Evolutionary conservation across 2,329 filamentous ascomycete genomes (phyloP), one percentile per base, ranked within the genome.

Genomic region (Thermochaetoides dissita): DNA sequence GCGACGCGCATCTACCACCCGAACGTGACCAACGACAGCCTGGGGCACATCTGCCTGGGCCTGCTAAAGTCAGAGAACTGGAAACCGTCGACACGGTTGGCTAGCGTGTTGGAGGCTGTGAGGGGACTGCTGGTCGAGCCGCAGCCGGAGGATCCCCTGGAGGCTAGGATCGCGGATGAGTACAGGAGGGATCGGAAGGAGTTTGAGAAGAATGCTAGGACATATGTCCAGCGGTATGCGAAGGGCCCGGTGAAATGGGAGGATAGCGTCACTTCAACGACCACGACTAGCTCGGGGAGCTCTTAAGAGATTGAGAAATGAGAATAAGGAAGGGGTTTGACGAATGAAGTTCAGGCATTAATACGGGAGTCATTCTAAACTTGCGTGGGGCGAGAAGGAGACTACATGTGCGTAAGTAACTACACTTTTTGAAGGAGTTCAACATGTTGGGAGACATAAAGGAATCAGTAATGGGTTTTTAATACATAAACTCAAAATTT

Each of bases 1-100:
- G 66, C 69, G 51, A 94, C 87, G 40, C 89, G 88, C 64, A 84
- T 94, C 69, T 95, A 94, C 73, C 88, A 95, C 67, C 87, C 88
- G 36, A 95, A 95, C 65, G 76, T 95, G 46, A 86, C 81, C 57
- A 91, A 94, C 71, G 87, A 94, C 62, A 73, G 75, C 57, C 75
- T 78, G 51, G 88, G 88, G 48, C 81, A 73, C 63, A 84, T 95
- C 76, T 95, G 88, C 64, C 71, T 95, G 36, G 79, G 76, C 46
- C 74, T 88, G 62, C 76, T 95, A 53, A 85, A 88, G 59, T 62
- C 81, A 30, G 86, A 94, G 55, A 80, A 85, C 63, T 95, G 88
- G 88, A 95, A 94, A 71, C 88, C 88, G 11, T 80, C 80, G 47
- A 84, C 81, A 55, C 82, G 80, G 65, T 73, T 94, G 50, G 63